Conservation (phyloP, 306 rosid species). For the Alnus glutinosa region DNA sequence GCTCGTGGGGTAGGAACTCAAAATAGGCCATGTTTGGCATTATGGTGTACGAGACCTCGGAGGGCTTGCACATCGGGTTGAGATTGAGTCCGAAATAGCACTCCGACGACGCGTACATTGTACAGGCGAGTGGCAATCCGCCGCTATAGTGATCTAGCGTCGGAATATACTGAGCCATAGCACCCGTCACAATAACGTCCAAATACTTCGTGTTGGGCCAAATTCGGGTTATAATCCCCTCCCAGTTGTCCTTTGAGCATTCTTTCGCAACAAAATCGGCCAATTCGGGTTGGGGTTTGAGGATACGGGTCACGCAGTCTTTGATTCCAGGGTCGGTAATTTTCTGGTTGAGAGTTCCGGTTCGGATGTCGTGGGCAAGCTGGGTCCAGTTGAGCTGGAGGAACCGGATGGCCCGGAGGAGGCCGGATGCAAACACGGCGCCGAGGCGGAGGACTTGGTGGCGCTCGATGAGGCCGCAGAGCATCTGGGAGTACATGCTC, state of each 20-base stretch:
- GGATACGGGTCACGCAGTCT: constrained; percentile 15
- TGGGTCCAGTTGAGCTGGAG: constrained; percentile 53
- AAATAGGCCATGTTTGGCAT: constrained; percentile 73
- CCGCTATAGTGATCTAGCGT: constrained; percentile 55
- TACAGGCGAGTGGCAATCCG: constrained; percentile 53
- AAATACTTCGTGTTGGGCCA: constrained; percentile 62
- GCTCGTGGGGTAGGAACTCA: constrained; percentile 55
- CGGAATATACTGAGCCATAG: constrained; percentile 70
- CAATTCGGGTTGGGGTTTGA: constrained; percentile 35
- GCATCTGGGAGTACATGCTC: constrained; percentile 63
- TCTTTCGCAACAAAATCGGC: constrained; percentile 35
- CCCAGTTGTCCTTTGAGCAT: constrained; percentile 55
- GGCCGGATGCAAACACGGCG: constrained; percentile 61
- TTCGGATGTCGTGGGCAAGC: constrained; percentile 39
- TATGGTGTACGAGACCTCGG: constrained; percentile 53
- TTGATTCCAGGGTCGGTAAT: constrained; percentile 40
- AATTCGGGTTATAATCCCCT: constrained; percentile 48
- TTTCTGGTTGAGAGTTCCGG: constrained; percentile 35
- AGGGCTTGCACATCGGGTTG: constrained; percentile 56
- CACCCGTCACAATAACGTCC: constrained; percentile 63
- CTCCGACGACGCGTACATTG: constrained; percentile 65
- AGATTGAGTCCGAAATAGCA: constrained; percentile 59
- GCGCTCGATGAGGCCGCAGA: constrained; percentile 53
- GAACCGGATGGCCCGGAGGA: constrained; percentile 59
- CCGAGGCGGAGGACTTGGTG: constrained; percentile 57